Evolutionary conservation across 768 basidiomycete genomes (phyloP).

Genomic region (Boletus reticulatus): DNA sequence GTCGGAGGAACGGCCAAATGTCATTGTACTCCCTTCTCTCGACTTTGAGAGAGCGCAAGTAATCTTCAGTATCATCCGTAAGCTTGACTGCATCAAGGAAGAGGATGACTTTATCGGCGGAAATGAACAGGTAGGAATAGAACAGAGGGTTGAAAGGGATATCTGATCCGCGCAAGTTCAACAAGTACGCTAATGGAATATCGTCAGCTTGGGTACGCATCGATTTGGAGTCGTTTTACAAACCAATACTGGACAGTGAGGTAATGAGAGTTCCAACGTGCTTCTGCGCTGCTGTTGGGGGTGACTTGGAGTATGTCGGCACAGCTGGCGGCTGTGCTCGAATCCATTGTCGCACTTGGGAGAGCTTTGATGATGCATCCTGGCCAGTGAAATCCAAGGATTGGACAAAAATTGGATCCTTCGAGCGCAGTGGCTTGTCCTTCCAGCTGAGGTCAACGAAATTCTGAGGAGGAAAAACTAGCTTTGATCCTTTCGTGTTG

Average conservation of each 20-base stretch:
- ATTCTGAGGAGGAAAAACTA: constrained; percentile 82
- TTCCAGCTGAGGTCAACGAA: constrained; percentile 82
- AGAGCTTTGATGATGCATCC: constrained; percentile 69
- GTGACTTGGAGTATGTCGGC: constrained; percentile 59
- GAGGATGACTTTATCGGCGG: constrained; percentile 56
- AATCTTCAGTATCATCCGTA: constrained; percentile 51
- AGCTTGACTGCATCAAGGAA: constrained; percentile 76
- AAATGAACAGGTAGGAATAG: constrained; percentile 80
- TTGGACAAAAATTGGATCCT: constrained; percentile 63
- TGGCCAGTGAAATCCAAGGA: constrained; percentile 68
- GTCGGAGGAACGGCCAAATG: constrained; percentile 75
- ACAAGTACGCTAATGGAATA: constrained; percentile 61
- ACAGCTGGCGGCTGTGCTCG: constrained; percentile 52
- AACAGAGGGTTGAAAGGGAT: constrained; percentile 93
- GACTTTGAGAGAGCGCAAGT: constrained; percentile 58
- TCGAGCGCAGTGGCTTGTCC: constrained; percentile 69
- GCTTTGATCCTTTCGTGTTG: constrained; percentile 51
- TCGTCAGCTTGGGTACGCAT: not conserved
- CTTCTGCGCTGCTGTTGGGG: constrained; percentile 58
- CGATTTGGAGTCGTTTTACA: constrained; percentile 17
- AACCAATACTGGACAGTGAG: constrained; percentile 70
- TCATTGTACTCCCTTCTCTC: constrained; percentile 68
- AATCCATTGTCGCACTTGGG: constrained; percentile 70
- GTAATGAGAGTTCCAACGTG: constrained; percentile 69
- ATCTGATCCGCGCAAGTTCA: constrained; percentile 89